phyloP scores from a whole-genome alignment of 164 flowering plant species.

The Vitis labrusca region DNA sequence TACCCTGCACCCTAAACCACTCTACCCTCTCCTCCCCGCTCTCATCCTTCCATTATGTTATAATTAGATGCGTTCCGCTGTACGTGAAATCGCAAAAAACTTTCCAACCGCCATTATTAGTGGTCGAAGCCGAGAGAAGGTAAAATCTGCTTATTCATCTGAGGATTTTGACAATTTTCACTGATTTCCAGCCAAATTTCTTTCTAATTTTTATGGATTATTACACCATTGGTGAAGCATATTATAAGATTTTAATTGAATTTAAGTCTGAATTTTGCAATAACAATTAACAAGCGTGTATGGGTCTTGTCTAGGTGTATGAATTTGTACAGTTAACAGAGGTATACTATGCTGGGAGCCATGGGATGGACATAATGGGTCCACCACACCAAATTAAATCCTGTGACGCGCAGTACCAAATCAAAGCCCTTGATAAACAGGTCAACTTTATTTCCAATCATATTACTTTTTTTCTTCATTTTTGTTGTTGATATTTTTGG shows the following conservation, averaged over 20 bases:
- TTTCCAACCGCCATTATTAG: conserved; percentile 74
- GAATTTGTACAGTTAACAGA: conserved; percentile 48
- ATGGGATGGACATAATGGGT: conserved; percentile 72
- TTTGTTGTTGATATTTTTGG: too few species aligned
- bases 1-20: not conserved
- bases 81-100: conserved; percentile 43
- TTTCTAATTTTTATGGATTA: not conserved
- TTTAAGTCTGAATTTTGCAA: not conserved
- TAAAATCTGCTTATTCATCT: not conserved
- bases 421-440: conserved; percentile 30
- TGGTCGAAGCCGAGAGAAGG: conserved; percentile 64
- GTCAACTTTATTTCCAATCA: conserved; percentile 14
- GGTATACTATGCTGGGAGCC: conserved; percentile 73
- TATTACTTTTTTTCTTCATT: too few species aligned
- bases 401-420: conserved; percentile 24
- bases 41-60: not conserved
- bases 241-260: not conserved
- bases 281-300: too few species aligned
- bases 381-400: conserved; percentile 33
- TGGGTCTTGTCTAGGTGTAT: conserved; percentile 32
- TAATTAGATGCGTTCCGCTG: conserved; percentile 60
- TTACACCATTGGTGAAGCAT: too few species aligned
- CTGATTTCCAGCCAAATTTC: not conserved
- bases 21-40: not conserved
- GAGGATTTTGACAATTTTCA: too few species aligned